These are phyloP conservation scores for Podaxis sp. DNA, from an alignment of 768 basidiomycete species.

Conservation along the genomic window DNA sequence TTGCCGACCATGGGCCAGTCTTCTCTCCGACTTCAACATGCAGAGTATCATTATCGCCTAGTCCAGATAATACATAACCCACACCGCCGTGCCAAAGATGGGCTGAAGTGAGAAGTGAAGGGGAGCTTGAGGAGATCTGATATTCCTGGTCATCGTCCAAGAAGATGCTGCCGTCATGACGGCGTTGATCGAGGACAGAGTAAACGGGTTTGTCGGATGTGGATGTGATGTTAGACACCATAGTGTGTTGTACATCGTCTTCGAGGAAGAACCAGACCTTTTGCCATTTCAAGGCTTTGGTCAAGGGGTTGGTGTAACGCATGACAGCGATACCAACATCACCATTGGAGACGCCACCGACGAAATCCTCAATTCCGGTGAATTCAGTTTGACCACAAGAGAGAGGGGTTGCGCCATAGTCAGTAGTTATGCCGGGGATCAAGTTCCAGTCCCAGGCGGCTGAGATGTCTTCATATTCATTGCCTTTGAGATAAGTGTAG, in stretches of 20 bases:
- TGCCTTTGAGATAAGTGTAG: conserved; percentile 62
- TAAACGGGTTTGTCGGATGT: conserved; percentile 47
- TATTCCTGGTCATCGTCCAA: conserved; percentile 34
- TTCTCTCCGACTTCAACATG: conserved; percentile 43
- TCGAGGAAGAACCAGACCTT: conserved; percentile 77
- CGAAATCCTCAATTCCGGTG: conserved; percentile 54
- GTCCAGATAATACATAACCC: conserved; percentile 54
- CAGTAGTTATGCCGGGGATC: conserved; percentile 69
- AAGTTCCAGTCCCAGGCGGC: conserved; percentile 80
- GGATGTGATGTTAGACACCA: conserved; percentile 52
- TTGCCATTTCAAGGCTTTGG: conserved; percentile 54
- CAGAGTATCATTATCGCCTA: conserved; percentile 26
- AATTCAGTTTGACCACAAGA: conserved; percentile 42
- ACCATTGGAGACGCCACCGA: conserved; percentile 66
- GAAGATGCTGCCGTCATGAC: conserved; percentile 39
- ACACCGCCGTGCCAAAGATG: conserved; percentile 66
- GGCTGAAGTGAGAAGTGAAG: conserved; percentile 19
- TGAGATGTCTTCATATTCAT: conserved; percentile 73
- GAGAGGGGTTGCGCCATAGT: conserved; percentile 58
- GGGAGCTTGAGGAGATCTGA: conserved; percentile 9
- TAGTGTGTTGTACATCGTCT: conserved; percentile 61
- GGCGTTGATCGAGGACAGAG: conserved; percentile 69
- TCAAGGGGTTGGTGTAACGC: conserved; percentile 67
- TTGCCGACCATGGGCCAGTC: conserved; percentile 59
- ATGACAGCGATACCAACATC: conserved; percentile 56